phyloP scores from a whole-genome alignment of 345 rosid species.

The Turnera subulata region DNA sequence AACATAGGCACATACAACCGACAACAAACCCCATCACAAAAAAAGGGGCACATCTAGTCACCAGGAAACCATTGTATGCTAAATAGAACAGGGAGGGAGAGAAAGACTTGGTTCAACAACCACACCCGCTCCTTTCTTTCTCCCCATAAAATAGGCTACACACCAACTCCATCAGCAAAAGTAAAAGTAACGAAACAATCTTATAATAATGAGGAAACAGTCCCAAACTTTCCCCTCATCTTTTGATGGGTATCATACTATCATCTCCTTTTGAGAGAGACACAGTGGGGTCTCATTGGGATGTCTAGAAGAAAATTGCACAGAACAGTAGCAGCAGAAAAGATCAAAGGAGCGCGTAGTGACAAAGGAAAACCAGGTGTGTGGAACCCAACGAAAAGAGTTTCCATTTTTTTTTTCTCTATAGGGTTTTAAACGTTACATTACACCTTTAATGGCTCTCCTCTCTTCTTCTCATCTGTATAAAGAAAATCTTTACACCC shows the following conservation, averaged over 20 bases:
- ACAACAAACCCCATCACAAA: too few relatives aligned
- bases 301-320: slow-evolving; percentile 13
- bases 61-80: background rate
- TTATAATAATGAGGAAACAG: slow-evolving; percentile 4
- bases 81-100: background rate
- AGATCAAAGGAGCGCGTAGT: slow-evolving; percentile 29
- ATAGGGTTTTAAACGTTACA: slow-evolving; percentile 4
- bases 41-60: too few relatives aligned
- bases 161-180: slow-evolving; percentile 43
- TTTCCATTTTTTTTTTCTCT: background rate
- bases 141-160: slow-evolving; percentile 32
- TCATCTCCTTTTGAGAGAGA: background rate
- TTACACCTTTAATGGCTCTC: slow-evolving; percentile 20
- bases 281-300: slow-evolving; percentile 22
- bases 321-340: too few relatives aligned
- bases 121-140: slow-evolving; percentile 33
- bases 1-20: too few relatives aligned
- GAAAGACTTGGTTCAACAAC: slow-evolving; percentile 37
- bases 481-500: slow-evolving; percentile 22
- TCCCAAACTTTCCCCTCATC: slow-evolving; percentile 1
- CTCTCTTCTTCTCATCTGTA: slow-evolving; percentile 15
- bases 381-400: background rate
- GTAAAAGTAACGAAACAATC: slow-evolving; percentile 29
- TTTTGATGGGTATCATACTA: too few relatives aligned
- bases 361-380: slow-evolving; percentile 12